Percentiles rank a stretch among this genome's conserved stretches.
These are phyloP conservation scores for Microbotryomycetes sp. DNA, from an alignment of 1,284 basidiomycete genomes.

Conservation along the genomic window DNA sequence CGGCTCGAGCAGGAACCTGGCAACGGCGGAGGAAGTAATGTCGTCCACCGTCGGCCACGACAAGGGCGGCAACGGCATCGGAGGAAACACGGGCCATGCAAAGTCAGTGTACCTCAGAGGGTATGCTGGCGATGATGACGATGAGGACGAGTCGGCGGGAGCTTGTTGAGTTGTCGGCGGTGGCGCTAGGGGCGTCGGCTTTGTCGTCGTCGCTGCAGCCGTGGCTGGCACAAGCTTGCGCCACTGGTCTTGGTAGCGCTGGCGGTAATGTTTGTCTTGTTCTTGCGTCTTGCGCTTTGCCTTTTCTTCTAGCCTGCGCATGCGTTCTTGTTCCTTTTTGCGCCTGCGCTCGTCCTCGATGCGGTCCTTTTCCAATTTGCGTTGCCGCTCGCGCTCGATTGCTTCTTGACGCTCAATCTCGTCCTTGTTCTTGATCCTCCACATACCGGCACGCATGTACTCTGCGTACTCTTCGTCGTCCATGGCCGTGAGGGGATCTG, in stretches of 20 bases:
- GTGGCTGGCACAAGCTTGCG: slow-evolving; percentile 25
- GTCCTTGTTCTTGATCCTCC: slow-evolving; percentile 52
- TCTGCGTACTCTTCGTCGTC: slow-evolving; percentile 78
- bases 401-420: slow-evolving; percentile 53
- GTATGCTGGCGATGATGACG: not conserved
- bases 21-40: slow-evolving; percentile 10
- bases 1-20: slow-evolving; percentile 15
- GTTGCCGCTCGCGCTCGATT: slow-evolving; percentile 5
- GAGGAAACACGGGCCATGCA: slow-evolving; percentile 26
- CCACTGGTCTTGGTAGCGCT: slow-evolving; percentile 19
- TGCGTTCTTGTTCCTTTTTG: slow-evolving; percentile 50
- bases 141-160: not conserved
- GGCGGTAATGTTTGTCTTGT: slow-evolving; percentile 6
- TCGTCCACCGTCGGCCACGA: slow-evolving; percentile 32
- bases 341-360: slow-evolving; percentile 46
- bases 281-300: slow-evolving; percentile 35
- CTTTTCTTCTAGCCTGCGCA: slow-evolving; percentile 48
- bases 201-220: slow-evolving; percentile 5
- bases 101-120: slow-evolving; percentile 25
- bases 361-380: slow-evolving; percentile 8
- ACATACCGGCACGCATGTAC: slow-evolving; percentile 70
- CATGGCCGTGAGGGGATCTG: slow-evolving; percentile 43
- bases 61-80: slow-evolving; percentile 33
- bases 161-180: not conserved
- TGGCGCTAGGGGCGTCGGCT: not conserved